Conservation (phyloP, 2,329 filamentous ascomycete genomes). For the Alternaria triticimaculans region DNA sequence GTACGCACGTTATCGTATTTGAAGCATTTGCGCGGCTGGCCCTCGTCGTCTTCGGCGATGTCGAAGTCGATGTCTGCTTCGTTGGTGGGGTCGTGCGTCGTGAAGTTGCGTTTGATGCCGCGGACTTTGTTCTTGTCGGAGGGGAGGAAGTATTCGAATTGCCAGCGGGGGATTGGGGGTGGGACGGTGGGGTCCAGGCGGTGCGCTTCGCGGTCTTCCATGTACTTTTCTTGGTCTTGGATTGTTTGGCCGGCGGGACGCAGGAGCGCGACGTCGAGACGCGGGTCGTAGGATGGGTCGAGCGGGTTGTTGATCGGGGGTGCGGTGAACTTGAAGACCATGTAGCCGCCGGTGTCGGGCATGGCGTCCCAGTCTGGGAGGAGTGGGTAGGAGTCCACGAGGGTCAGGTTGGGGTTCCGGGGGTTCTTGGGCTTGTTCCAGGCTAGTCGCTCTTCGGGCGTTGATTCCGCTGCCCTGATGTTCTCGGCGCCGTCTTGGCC, state of each 20-base stretch:
- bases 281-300: slow-evolving; percentile 60
- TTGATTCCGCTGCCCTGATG: slow-evolving; percentile 61
- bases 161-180: slow-evolving; percentile 61
- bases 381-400: slow-evolving; percentile 66
- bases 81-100: slow-evolving; percentile 59
- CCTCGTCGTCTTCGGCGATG: slow-evolving; percentile 50
- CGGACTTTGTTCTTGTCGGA: slow-evolving; percentile 55
- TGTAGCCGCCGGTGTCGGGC: slow-evolving; percentile 64
- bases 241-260: slow-evolving; percentile 62
- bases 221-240: slow-evolving; percentile 58
- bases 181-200: slow-evolving; percentile 58
- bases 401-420: slow-evolving; percentile 61
- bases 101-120: slow-evolving; percentile 63
- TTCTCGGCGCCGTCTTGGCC: slow-evolving; percentile 66
- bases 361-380: slow-evolving; percentile 67
- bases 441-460: slow-evolving; percentile 62
- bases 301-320: slow-evolving; percentile 60
- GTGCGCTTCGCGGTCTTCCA: slow-evolving; percentile 51
- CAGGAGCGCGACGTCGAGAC: slow-evolving; percentile 65
- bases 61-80: slow-evolving; percentile 50
- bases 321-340: slow-evolving; percentile 67
- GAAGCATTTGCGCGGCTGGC: slow-evolving; percentile 58
- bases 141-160: slow-evolving; percentile 67
- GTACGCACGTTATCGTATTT: slow-evolving; percentile 64
- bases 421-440: slow-evolving; percentile 68